These are phyloP conservation scores for Mortierella alpina DNA, from an alignment of 192 early-diverging fungal species.

Conservation along the genomic window DNA sequence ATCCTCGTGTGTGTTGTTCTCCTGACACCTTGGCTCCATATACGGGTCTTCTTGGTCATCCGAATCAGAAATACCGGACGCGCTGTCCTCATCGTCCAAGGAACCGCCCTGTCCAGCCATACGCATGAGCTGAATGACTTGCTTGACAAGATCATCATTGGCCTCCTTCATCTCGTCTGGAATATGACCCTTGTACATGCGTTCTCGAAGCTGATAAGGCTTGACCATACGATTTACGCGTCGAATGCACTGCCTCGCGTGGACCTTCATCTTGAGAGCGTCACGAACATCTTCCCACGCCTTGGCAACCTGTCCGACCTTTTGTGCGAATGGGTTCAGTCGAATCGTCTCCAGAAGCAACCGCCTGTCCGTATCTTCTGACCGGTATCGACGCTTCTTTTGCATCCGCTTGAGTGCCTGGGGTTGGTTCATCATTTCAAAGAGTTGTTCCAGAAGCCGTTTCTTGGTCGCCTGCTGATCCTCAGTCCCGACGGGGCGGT, in stretches of 20 bases:
- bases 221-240: slow-evolving; percentile 51
- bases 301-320: slow-evolving; percentile 49
- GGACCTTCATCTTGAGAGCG: slow-evolving; percentile 50
- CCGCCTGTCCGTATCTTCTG: slow-evolving; percentile 45
- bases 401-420: slow-evolving; percentile 50
- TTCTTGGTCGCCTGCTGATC: slow-evolving; percentile 46
- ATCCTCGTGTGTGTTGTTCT: slow-evolving; percentile 17
- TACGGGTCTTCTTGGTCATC: slow-evolving; percentile 39
- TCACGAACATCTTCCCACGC: slow-evolving; percentile 53
- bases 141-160: slow-evolving; percentile 46
- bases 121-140: slow-evolving; percentile 40
- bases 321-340: slow-evolving; percentile 48
- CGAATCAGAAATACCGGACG: slow-evolving; percentile 30
- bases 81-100: slow-evolving; percentile 38
- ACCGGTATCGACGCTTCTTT: slow-evolving; percentile 50
- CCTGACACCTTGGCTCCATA: slow-evolving; percentile 13
- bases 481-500: slow-evolving; percentile 39
- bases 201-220: slow-evolving; percentile 46
- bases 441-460: slow-evolving; percentile 37
- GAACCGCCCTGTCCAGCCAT: slow-evolving; percentile 24
- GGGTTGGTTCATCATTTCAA: slow-evolving; percentile 53
- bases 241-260: slow-evolving; percentile 48
- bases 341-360: slow-evolving; percentile 37
- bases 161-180: slow-evolving; percentile 45
- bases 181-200: slow-evolving; percentile 46